Evolutionary conservation across 352 stramenopile genomes (phyloP), one percentile per base, ranked within the genome.

Genomic region (Pythium rishiriense): DNA sequence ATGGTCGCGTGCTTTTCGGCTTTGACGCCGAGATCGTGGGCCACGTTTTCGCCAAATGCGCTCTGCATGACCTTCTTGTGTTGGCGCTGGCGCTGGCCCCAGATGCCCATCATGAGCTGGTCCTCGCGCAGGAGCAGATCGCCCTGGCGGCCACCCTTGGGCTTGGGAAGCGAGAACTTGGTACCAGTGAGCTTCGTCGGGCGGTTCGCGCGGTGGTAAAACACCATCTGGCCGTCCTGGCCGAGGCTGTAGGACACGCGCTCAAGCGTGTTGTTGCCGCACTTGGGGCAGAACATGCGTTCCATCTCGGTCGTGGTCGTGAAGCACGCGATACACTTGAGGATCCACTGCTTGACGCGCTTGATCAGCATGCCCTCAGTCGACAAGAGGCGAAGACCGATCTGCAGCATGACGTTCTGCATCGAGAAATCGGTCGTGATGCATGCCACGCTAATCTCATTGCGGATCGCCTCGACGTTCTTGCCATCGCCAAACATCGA

Each of bases 51-150:
- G 11, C 95, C 96, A 73, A 99, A 99, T 21, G 98, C 97, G 28
- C 91, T 93, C 73, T 92, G 81, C 81, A 94, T 90, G 33, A 94
- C 83, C 65, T 94, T 94, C 67, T 90, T 85, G 72, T 92, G 95
- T 52, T 97, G 90, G 14, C 97, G 97, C 71, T 94, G 85, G 43
- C 87, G 85, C 81, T 99, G 96, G 63, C 88, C 88, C 97, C 97
- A 99, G 49, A 96, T 98, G 61, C 97, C 97, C 45, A 93, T 91
- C 64, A 99, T 76, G 10, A 99, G 80, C 76, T 99, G 97, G 81
- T 99, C 97, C 75, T 99, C 97, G 37, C 96, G 85, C 43, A 99
- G 84, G 48, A 99, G 75, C 22, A 99, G 66, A 68, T 99, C 97
- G 49, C 97, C 97, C 53, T 98, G 70, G 19, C 88, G 87, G 6